Evolutionary conservation across 2,329 filamentous ascomycete genomes (phyloP), one percentile per base, ranked within the genome.

Genomic region (Didymella lethalis): DNA sequence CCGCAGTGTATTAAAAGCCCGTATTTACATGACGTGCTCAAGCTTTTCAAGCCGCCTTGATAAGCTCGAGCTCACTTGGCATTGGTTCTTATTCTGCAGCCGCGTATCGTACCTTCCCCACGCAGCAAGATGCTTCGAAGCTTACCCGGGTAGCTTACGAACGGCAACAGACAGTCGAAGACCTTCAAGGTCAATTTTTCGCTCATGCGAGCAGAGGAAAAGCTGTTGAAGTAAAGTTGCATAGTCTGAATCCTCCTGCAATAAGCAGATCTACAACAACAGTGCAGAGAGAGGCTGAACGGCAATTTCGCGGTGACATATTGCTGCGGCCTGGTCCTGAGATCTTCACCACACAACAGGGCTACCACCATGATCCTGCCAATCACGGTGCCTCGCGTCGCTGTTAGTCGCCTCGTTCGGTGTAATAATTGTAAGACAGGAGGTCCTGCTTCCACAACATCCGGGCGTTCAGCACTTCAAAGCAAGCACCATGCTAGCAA

Each of bases 11-110:
- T 28, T 23, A 36, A 38, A 28, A 16, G 10, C 29, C 7, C 20
- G 20, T 7, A 48, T 40, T 2, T 62, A 26, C 41, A 69, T 70
- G 64, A 70, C 62, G 68, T 68, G 41, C 26, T 58, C 45, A 68
- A 68, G 66, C 64, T 64, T 67, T 53, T 7, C 38, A 18, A 50
- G 31, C 20, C 36, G n/a, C 14, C 44, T 26, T 48, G 57, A 57
- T 58, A 65, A 64, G 64, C 55, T 58, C 44, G 28, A 4, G 18
- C 23, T 44, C 3, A 45, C 49, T 58, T 58, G 56, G 56, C 55
- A 40, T 40, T 16, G 44, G 45, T 58, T 23, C 49, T 54, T 58
- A 7, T 54, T 58, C 45, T 26, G 46, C 40, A 25, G 44, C 44
- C 25, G 45, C 61, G 58, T 56, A 56, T 63, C 55, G 26, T 52